phyloP scores from a whole-genome alignment of 2,329 filamentous ascomycete species.

The Botrytis fragariae region DNA sequence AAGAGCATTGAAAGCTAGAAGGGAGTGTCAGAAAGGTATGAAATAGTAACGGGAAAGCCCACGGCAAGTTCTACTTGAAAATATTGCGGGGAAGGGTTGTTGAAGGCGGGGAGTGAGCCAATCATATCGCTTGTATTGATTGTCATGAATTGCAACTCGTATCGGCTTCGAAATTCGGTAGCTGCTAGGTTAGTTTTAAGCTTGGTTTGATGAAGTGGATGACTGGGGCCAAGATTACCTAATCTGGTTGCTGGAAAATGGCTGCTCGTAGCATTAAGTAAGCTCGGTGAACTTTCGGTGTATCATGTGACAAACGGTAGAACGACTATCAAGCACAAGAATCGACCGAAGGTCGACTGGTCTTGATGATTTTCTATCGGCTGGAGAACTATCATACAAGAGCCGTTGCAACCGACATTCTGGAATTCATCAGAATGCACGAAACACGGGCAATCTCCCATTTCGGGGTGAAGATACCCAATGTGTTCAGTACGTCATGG shows the following conservation, averaged over 20 bases:
- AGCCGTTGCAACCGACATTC: not conserved
- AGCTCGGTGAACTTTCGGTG: constrained; percentile 9
- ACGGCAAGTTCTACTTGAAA: constrained; percentile 16
- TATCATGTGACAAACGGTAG: not conserved
- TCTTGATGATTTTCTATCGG: too few species aligned
- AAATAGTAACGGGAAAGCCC: constrained; percentile 6
- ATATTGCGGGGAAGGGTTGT: constrained; percentile 13
- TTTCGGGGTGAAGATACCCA: not conserved
- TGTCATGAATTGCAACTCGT: constrained; percentile 4
- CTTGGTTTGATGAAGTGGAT: constrained; percentile 1
- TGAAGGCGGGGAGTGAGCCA: not conserved
- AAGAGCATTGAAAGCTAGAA: not conserved
- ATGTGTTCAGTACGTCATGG: not conserved
- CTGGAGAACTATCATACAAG: not conserved
- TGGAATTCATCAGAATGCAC: not conserved
- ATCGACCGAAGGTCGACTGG: not conserved
- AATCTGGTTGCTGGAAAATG: not conserved
- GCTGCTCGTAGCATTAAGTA: not conserved
- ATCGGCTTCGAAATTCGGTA: constrained; percentile 24
- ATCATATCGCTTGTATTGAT: not conserved
- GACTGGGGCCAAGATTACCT: not conserved
- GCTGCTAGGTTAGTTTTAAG: not conserved
- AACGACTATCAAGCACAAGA: not conserved
- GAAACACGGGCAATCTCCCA: too few species aligned
- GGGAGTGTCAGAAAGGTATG: not conserved